Percentiles rank a stretch among this genome's conserved stretches.
These are phyloP conservation scores for Paramecium sexaurelia DNA, from an alignment of 73 alveolate genomes.

Conservation along the genomic window DNA sequence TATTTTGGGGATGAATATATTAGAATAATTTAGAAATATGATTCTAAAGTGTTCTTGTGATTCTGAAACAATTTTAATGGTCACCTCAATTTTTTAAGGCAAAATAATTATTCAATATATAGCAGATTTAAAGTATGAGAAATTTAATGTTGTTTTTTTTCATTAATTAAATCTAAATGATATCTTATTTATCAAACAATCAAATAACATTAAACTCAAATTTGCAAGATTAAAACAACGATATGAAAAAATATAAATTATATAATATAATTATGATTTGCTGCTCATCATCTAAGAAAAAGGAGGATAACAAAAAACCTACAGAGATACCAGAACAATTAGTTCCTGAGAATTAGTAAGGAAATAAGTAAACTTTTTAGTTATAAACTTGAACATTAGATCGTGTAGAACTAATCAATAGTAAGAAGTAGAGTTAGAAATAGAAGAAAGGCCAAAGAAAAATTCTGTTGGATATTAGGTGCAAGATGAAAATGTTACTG, in stretches of 20 bases:
- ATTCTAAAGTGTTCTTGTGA: neutral
- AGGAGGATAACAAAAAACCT: neutral
- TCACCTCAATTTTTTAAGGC: neutral
- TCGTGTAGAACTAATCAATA: neutral
- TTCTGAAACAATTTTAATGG: neutral
- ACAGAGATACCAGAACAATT: neutral
- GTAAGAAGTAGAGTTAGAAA: neutral
- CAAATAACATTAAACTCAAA: neutral
- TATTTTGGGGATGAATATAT: neutral
- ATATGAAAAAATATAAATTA: neutral
- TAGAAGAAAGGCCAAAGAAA: conserved; percentile 15
- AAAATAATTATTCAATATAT: neutral
- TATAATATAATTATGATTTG: neutral
- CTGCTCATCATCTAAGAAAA: neutral
- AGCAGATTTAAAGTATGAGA: neutral
- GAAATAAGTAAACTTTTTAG: neutral
- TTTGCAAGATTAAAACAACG: neutral
- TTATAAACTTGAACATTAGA: neutral
- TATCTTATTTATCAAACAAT: neutral
- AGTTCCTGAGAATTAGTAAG: neutral
- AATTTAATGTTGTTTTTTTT: neutral
- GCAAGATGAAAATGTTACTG: conserved; percentile 17
- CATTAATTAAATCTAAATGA: neutral
- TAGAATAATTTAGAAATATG: neutral
- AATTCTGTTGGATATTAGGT: neutral